Evolutionary conservation across 805 yeast species (phyloP).

Genomic region (Zygoascus biomembranicola): DNA sequence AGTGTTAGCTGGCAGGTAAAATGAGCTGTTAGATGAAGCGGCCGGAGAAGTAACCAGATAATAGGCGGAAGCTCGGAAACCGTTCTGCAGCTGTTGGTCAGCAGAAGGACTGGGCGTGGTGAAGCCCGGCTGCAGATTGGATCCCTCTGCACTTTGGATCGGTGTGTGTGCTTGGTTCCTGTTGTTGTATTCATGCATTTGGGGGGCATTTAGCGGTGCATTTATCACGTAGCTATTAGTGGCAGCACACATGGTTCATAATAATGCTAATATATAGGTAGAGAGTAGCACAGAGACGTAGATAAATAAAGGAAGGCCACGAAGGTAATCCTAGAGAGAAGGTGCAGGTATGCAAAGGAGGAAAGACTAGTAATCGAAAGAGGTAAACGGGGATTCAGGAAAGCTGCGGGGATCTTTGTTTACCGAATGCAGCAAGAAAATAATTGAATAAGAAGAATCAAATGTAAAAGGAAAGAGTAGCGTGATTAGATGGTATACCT

Average conservation of each 20-base stretch:
- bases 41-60: neutral
- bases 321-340: too few species aligned
- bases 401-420: too few species aligned
- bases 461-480: too few species aligned
- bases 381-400: too few species aligned
- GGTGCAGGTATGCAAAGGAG: too few species aligned
- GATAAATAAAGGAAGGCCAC: too few species aligned
- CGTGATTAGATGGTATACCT: too few species aligned
- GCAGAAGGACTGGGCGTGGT: neutral
- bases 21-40: neutral
- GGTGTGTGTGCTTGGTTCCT: neutral
- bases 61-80: neutral
- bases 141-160: neutral
- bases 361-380: too few species aligned
- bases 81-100: neutral
- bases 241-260: neutral
- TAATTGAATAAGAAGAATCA: too few species aligned
- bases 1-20: neutral
- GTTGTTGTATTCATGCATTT: neutral
- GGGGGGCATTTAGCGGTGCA: neutral
- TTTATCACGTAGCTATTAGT: neutral
- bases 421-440: too few species aligned
- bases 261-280: neutral
- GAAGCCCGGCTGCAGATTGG: neutral
- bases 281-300: neutral